phyloP scores from a whole-genome alignment of 1,139 yeast species.

The Zhuliangozyma blackwelliae region DNA sequence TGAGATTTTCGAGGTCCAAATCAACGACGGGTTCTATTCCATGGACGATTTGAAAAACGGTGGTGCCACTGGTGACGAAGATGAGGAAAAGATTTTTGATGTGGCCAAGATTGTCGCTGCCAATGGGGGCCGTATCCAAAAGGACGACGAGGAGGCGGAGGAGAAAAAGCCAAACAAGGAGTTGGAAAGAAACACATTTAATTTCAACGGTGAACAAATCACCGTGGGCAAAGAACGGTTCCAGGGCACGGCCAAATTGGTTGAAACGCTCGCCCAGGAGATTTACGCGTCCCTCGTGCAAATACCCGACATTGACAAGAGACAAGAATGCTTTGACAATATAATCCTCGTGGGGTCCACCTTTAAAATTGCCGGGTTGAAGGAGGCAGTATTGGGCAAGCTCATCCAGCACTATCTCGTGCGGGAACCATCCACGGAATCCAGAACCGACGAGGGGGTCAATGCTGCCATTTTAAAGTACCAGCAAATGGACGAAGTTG shows the following conservation, averaged over 20 bases:
- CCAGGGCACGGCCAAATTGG: conserved; percentile 63
- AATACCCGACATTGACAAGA: conserved; percentile 63
- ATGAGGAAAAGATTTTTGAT: conserved; percentile 74
- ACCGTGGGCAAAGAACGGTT: conserved; percentile 84
- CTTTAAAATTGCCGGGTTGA: conserved; percentile 68
- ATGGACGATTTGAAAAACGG: conserved; percentile 38
- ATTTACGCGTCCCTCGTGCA: conserved; percentile 50
- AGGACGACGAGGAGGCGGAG: conserved; percentile 31
- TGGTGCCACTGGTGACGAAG: conserved; percentile 24
- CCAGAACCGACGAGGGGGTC: conserved; percentile 21
- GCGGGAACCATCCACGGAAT: conserved; percentile 22
- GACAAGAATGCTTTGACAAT: conserved; percentile 87
- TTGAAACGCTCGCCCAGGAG: conserved; percentile 49
- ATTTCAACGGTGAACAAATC: conserved; percentile 46
- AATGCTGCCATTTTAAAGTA: conserved; percentile 42
- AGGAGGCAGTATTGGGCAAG: conserved; percentile 60
- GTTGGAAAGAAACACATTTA: conserved; percentile 62
- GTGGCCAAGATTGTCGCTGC: conserved; percentile 81
- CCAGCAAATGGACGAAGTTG: conserved; percentile 38
- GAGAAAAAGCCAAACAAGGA: conserved; percentile 49
- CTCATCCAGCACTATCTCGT: conserved; percentile 58
- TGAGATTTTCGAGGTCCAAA: conserved; percentile 70
- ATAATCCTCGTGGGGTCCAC: conserved; percentile 77
- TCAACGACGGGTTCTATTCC: conserved; percentile 59
- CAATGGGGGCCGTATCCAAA: too few relatives aligned